Evolutionary conservation across 2,329 filamentous ascomycete genomes (phyloP).

Genomic region (Didymella keratinophila): DNA sequence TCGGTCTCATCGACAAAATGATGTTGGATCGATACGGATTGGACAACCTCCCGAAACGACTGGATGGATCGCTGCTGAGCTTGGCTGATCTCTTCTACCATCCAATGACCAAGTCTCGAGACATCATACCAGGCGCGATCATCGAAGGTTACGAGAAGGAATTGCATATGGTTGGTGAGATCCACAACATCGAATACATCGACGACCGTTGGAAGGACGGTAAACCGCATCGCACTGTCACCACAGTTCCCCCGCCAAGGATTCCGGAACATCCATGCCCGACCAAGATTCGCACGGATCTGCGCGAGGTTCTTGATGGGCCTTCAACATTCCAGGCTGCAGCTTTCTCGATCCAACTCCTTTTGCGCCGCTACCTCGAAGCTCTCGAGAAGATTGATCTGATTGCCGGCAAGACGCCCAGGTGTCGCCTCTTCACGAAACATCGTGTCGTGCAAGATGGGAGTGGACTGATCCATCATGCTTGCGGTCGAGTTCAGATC

Average conservation of each 20-base stretch:
- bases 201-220: conserved; percentile 28
- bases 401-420: conserved; percentile 16
- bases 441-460: conserved; percentile 28
- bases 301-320: conserved; percentile 25
- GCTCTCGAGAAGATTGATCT: conserved; percentile 26
- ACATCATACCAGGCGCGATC: conserved; percentile 26
- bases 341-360: conserved; percentile 24
- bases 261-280: conserved; percentile 8
- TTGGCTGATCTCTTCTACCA: conserved; percentile 25
- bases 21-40: conserved; percentile 26
- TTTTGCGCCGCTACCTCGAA: conserved; percentile 29
- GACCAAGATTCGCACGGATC: conserved; percentile 22
- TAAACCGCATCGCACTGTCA: conserved; percentile 26
- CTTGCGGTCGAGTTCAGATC: conserved; percentile 25
- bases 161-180: conserved; percentile 23
- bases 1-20: conserved; percentile 30
- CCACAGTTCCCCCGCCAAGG: conserved; percentile 19
- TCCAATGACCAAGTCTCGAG: conserved; percentile 14
- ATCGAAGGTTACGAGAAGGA: conserved; percentile 26
- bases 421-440: conserved; percentile 25
- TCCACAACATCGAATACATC: conserved; percentile 27
- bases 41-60: conserved; percentile 19
- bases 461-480: conserved; percentile 21
- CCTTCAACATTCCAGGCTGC: conserved; percentile 28
- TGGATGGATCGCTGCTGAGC: conserved; percentile 25